Evolutionary conservation across 345 rosid species (phyloP).

Genomic region (Rhodamnia argentea): DNA sequence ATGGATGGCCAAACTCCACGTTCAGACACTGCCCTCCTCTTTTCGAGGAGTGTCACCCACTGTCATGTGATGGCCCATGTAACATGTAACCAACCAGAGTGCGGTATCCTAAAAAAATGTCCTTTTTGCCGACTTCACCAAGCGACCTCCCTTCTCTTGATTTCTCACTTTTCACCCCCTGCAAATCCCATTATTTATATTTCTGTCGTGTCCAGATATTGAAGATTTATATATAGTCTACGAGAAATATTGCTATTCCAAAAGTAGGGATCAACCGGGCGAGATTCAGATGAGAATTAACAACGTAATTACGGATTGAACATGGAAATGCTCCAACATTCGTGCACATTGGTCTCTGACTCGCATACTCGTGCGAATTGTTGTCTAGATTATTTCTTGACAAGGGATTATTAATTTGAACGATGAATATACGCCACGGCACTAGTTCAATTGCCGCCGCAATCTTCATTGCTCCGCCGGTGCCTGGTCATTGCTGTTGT

Average conservation of each 20-base stretch:
- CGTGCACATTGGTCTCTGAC: too few species aligned
- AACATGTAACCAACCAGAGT: background rate
- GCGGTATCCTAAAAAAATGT: background rate
- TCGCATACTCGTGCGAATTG: too few species aligned
- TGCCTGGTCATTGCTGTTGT: background rate
- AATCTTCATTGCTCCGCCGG: background rate
- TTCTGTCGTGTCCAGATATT: background rate
- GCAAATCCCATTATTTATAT: background rate
- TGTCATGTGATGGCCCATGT: background rate
- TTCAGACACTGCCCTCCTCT: constrained; percentile 15
- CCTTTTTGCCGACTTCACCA: background rate
- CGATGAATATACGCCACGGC: background rate
- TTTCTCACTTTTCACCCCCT: background rate
- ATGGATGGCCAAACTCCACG: constrained; percentile 24
- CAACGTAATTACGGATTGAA: background rate
- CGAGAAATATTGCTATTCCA: background rate
- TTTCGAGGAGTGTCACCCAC: constrained; percentile 1
- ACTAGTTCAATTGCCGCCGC: background rate
- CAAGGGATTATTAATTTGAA: background rate
- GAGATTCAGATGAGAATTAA: background rate
- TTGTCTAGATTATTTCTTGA: too few species aligned
- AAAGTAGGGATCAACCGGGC: background rate
- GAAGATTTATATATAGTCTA: background rate
- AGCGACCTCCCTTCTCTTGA: background rate
- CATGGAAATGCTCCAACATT: background rate